These are phyloP conservation scores for Arxiozyma bovina DNA, from an alignment of 1,139 yeast genomes.

Conservation along the genomic window DNA sequence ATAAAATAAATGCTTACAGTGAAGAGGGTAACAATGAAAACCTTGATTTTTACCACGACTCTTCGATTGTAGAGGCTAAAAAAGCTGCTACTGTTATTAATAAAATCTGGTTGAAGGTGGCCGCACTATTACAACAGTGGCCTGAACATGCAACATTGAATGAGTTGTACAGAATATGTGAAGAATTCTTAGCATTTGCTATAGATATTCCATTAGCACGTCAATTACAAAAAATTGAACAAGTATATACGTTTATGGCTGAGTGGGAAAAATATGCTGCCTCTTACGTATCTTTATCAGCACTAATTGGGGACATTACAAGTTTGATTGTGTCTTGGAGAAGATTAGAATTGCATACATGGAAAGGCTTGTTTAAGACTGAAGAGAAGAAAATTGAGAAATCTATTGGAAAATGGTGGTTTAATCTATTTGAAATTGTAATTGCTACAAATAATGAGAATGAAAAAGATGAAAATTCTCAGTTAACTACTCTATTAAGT, in stretches of 20 bases:
- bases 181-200: constrained; percentile 58
- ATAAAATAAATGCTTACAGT: constrained; percentile 27
- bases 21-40: constrained; percentile 14
- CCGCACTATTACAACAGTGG: constrained; percentile 59
- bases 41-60: constrained; percentile 64
- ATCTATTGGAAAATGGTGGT: constrained; percentile 80
- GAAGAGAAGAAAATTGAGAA: constrained; percentile 52
- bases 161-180: constrained; percentile 55
- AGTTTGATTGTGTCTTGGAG: constrained; percentile 82
- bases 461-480: constrained; percentile 30
- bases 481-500: constrained; percentile 41
- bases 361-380: constrained; percentile 65
- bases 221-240: constrained; percentile 75
- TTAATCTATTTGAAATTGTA: constrained; percentile 71
- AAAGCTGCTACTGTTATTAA: constrained; percentile 48
- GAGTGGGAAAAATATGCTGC: constrained; percentile 97
- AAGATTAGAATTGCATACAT: constrained; percentile 71
- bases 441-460: constrained; percentile 26
- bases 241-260: constrained; percentile 65
- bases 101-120: constrained; percentile 40
- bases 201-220: constrained; percentile 67
- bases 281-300: constrained; percentile 56
- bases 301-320: constrained; percentile 51
- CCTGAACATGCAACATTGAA: constrained; percentile 91
- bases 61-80: constrained; percentile 51